Percentiles rank a stretch among this genome's conserved stretches.
These are phyloP conservation scores for Populus alba DNA, from an alignment of 345 rosid species.

Conservation along the genomic window DNA sequence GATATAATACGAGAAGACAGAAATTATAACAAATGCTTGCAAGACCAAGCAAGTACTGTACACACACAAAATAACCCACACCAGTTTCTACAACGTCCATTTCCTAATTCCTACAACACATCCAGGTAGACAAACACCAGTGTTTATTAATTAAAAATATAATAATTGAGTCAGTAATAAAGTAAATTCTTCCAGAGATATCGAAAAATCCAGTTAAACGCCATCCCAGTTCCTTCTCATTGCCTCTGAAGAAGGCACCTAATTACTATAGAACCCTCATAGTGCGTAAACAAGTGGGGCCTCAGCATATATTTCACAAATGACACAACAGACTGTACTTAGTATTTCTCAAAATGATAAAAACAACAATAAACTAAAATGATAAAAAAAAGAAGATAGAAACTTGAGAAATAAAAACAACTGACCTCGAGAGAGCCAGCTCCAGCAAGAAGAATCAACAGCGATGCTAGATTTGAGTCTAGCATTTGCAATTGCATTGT, in stretches of 20 bases:
- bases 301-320: neutral
- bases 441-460: constrained; percentile 84
- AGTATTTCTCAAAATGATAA: neutral
- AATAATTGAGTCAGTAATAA: too few species aligned
- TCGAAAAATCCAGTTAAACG: neutral
- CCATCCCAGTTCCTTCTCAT: neutral
- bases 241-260: neutral
- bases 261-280: neutral
- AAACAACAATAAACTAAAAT: neutral
- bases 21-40: neutral
- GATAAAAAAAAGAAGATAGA: neutral
- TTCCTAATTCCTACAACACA: neutral
- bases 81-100: neutral
- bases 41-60: neutral
- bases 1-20: neutral
- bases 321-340: neutral
- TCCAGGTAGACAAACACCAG: neutral
- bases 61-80: neutral
- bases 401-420: neutral
- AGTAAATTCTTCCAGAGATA: too few species aligned
- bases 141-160: too few species aligned
- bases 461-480: constrained; percentile 76
- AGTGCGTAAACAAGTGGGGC: neutral
- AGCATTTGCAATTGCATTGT: constrained; percentile 80
- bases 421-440: constrained; percentile 81